Evolutionary conservation across 306 rosid genomes (phyloP), one percentile per base, ranked within the genome.

Genomic region (Citrullus amarus): DNA sequence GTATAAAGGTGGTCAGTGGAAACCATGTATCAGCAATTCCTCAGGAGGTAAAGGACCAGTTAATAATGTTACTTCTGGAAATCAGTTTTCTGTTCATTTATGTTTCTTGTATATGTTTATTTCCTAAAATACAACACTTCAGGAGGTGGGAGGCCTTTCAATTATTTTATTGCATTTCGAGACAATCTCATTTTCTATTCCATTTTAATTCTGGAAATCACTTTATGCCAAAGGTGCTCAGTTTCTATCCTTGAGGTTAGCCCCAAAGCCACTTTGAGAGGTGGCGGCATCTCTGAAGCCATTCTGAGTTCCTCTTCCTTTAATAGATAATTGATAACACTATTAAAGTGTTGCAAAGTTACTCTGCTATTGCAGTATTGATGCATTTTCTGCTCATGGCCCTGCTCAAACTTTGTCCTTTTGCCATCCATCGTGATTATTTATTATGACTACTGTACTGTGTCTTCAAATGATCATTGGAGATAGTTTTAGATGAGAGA

Each of bases 1-100:
- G 65, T 85, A 85, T 85, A 92, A 58, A 91, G 91, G 96, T 41
- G 90, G 85, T 13, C 89, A 87, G 63, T 92, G 97, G 97, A 92
- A 85, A 81, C 92, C 97, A 36, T 89, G 97, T 81, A 87, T 88
- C 44, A 83, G 80, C 84, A 86, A 54, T 68, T 89, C 96, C 58
- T 86, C 86, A 17, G 87, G 86, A 91, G 98, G 98, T 92, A 83
- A 15, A 71, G 14, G 79, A 79, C 59, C 14, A 20, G 32, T 48
- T 56, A 63, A n/a, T 76, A 32, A 18, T 79, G 34, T 74, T 79
- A 13, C n/a, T 5, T 36, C 54, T n/a, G 41, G 34, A 65, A 78
- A 18, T 66, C 67, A 8, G 41, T 36, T 53, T 53, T 65, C 65
- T 48, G 3, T 9, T 6, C 58, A 17, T 60, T 60, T 77, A 60